Percentiles rank a stretch among this genome's conserved stretches.
Conservation (phyloP, 1,284 basidiomycete species). For the Apiotrichum sp. region DNA sequence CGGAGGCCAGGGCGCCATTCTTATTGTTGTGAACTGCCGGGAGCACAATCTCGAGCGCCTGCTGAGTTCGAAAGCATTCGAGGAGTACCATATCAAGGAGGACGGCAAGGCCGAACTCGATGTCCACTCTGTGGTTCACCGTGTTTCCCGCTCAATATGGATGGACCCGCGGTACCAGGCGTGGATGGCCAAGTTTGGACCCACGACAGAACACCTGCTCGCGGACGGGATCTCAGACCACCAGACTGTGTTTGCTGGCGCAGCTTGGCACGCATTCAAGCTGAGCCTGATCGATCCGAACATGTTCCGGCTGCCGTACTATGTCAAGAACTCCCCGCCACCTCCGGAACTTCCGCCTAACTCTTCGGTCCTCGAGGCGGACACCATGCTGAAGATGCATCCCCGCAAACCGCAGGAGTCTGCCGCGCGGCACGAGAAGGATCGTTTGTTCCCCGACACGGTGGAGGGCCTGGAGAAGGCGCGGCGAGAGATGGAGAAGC, state of each 20-base stretch:
- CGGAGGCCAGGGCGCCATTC: conserved; percentile 34
- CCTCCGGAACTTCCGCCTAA: conserved; percentile 14
- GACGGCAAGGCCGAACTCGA: conserved; percentile 20
- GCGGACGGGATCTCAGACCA: conserved; percentile 61
- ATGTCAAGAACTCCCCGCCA: conserved; percentile 31
- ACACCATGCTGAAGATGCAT: conserved; percentile 29
- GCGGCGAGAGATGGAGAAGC: conserved; percentile 7
- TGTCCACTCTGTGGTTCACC: conserved; percentile 61
- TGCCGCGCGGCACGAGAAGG: conserved; percentile 20
- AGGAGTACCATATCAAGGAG: conserved; percentile 44
- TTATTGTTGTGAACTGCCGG: conserved; percentile 38
- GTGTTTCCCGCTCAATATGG: conserved; percentile 61
- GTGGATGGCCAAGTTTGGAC: conserved; percentile 64
- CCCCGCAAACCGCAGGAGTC: conserved; percentile 20
- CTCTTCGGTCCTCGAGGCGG: conserved; percentile 50
- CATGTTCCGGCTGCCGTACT: conserved; percentile 68
- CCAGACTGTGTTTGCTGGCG: conserved; percentile 66
- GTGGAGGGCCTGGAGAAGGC: conserved; percentile 21
- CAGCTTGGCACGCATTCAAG: conserved; percentile 64
- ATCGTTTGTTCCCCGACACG: conserved; percentile 24
- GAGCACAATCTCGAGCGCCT: conserved; percentile 41
- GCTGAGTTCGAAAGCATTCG: conserved; percentile 51
- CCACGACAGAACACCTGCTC: conserved; percentile 62
- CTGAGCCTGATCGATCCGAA: conserved; percentile 64
- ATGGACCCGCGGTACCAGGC: conserved; percentile 61